Conservation (phyloP, 1,139 yeast species). For the Nakaseomyces nivariensis region DNA sequence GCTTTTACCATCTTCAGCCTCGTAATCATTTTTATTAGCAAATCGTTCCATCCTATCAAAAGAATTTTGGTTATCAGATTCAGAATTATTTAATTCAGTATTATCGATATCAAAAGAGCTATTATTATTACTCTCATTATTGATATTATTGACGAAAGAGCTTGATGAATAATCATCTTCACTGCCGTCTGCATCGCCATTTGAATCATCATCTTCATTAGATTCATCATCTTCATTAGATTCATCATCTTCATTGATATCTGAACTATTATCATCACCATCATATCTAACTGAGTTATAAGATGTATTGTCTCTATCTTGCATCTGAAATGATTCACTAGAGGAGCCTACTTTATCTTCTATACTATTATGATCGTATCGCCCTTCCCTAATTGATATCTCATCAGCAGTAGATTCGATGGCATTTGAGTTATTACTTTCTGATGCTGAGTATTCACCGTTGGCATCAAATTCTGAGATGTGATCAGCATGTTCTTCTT, state of each 20-base stretch:
- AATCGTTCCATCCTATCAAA: neutral
- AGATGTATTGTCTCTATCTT: neutral
- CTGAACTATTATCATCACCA: neutral
- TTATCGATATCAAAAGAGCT: neutral
- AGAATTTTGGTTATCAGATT: neutral
- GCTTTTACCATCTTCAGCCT: neutral
- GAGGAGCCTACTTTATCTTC: neutral
- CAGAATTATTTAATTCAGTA: neutral
- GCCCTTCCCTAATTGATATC: neutral
- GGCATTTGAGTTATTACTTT: neutral
- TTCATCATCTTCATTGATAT: neutral
- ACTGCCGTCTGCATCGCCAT: neutral
- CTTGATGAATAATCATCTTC: neutral
- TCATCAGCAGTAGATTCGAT: neutral
- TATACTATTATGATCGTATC: neutral
- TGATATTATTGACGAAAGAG: neutral
- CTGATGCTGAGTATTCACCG: neutral
- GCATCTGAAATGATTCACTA: neutral
- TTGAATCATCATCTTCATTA: neutral
- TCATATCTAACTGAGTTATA: neutral
- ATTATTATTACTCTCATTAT: neutral
- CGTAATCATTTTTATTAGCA: neutral
- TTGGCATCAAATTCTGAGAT: neutral
- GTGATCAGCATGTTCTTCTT: neutral
- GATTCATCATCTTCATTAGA: neutral